Base-by-base conservation (phyloP, 495 filamentous ascomycete species). In the Penicillium bovifimosum region DNA sequence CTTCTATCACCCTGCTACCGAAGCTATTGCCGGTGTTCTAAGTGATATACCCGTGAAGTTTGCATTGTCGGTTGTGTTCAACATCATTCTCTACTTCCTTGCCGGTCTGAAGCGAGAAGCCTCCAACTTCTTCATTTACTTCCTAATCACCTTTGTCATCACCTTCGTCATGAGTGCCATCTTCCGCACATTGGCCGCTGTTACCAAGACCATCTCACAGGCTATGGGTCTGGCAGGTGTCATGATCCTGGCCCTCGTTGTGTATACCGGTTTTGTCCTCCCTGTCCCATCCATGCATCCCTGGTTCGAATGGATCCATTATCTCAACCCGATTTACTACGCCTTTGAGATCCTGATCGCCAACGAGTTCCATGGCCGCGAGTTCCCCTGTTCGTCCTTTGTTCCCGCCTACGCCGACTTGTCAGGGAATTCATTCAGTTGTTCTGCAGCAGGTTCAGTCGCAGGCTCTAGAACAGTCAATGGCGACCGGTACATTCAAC, bases 1-100 rank as follows among this genome's bases (percentile, higher is more conserved):
- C 24, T 78, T 84, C 46, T 83, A 83, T 39, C 79, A 80, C 44
- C 82, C 83, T 0, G 68, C 71, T 10, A 74, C 80, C 0, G 81
- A 84, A 55, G 77, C 78, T 0, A 60, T 80, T 7, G 80, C 78
- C 7, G 72, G 73, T 1, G 72, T 82, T 3, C 63, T 84, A 1
- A 69, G 70, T 28, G 81, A 85, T 53, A 64, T 84, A 14, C 80
- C 79, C 0, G 65, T 75, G 42, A 80, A 80, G 50, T 68, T 80
- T 24, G 43, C 64, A 7, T 54, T 68, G 0, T 60, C 74, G 0
- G 55, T 70, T 2, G 64, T 63, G 6, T 80, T 80, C 66, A 77
- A 77, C 54, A 48, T 80, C 14, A 65, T 76, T 10, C 52, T 80
- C 9, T 84, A 84, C 57, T 81, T 81, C 53, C 61, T 85, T 38